Conservation (phyloP, 2,329 filamentous ascomycete genomes). For the Cladobotryum mycophilum region DNA sequence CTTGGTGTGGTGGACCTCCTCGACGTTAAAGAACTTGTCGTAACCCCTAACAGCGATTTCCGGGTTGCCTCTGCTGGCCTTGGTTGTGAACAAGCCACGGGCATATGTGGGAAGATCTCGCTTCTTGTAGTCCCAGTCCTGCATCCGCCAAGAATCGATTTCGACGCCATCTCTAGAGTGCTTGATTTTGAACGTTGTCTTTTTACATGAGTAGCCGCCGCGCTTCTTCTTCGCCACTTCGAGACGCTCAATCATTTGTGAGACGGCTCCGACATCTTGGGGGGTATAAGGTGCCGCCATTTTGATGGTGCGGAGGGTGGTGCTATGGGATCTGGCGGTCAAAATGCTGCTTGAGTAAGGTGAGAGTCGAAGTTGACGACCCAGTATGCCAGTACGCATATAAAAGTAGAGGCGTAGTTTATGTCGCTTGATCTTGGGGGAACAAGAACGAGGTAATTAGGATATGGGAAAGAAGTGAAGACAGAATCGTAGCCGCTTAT, state of each 20-base stretch:
- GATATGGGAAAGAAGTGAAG: too few relatives aligned
- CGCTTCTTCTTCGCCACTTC: constrained; percentile 51
- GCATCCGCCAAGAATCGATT: constrained; percentile 88
- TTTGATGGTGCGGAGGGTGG: neutral
- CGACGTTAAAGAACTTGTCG: constrained; percentile 97
- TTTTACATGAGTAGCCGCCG: constrained; percentile 66
- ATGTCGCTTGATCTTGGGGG: too few relatives aligned
- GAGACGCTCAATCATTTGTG: constrained; percentile 58
- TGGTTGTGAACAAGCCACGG: constrained; percentile 86
- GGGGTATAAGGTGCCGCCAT: constrained; percentile 51
- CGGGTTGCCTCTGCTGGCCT: constrained; percentile 52
- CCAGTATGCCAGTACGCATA: neutral
- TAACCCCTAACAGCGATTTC: constrained; percentile 89
- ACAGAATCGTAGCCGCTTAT: neutral
- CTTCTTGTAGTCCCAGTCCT: constrained; percentile 95
- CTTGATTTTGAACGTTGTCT: constrained; percentile 66
- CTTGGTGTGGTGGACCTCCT: constrained; percentile 72
- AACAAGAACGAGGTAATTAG: too few relatives aligned
- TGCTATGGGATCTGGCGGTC: neutral
- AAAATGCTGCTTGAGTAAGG: neutral
- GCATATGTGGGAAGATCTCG: constrained; percentile 82
- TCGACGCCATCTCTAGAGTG: constrained; percentile 56
- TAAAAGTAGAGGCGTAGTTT: too few relatives aligned
- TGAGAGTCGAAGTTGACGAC: neutral
- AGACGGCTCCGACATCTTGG: constrained; percentile 65